Evolutionary conservation across 345 rosid genomes (phyloP).

Genomic region (Syzygium grande): DNA sequence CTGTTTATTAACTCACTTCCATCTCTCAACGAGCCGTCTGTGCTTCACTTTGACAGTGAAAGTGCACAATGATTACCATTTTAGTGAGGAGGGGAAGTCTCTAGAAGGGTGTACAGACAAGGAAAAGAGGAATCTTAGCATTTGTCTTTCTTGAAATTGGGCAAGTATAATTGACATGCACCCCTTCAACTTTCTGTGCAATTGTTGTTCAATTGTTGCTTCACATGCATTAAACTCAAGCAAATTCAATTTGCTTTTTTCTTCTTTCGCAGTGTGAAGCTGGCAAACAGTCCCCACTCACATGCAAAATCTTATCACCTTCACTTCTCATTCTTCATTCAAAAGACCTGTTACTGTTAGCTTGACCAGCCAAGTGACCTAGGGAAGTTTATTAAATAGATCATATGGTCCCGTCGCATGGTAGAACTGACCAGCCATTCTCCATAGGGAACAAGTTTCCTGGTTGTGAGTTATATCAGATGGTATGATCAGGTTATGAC

Average conservation of each 20-base stretch:
- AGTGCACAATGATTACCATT: conserved; percentile 42
- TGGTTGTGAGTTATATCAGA: neutral
- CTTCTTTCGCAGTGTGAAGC: neutral
- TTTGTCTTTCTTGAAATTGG: conserved; percentile 43
- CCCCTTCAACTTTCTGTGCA: conserved; percentile 40
- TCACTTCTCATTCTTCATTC: neutral
- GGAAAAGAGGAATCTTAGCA: conserved; percentile 80
- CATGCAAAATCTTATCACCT: neutral
- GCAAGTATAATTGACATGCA: conserved; percentile 33
- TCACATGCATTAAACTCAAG: neutral
- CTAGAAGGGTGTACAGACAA: conserved; percentile 53
- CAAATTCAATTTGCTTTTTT: neutral
- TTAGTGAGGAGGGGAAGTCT: conserved; percentile 38
- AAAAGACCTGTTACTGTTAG: neutral
- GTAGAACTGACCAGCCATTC: neutral
- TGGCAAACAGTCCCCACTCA: neutral
- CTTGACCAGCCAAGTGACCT: neutral
- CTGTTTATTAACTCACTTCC: conserved; percentile 30
- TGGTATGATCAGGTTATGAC: neutral
- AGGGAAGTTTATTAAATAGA: neutral
- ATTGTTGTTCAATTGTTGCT: conserved; percentile 16
- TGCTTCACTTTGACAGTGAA: conserved; percentile 43
- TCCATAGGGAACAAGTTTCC: neutral
- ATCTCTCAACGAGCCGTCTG: neutral
- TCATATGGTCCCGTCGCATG: neutral